Evolutionary conservation across 2,329 filamentous ascomycete species (phyloP), one percentile per base, ranked within the genome.

Genomic region (Aspergillus sp.): DNA sequence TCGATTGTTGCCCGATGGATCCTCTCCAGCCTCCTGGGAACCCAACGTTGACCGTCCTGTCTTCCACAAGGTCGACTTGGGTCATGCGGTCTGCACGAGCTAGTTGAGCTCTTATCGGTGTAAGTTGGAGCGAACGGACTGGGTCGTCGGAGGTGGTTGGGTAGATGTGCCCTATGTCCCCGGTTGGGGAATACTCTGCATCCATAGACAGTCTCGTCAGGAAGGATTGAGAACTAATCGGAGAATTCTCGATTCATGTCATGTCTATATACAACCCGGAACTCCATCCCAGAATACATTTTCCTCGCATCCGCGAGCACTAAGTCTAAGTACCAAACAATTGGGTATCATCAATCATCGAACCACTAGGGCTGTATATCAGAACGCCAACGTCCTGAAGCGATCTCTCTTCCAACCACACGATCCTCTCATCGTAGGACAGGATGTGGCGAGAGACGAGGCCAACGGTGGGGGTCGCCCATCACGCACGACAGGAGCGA

Each of bases 1-100:
- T 42, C 40, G 40, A 42, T 42, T 42, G 40, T 42, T 42, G 40
- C 40, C 40, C 40, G 40, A 42, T 42, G 40, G 40, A 13, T 42
- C 40, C 19, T 17, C 40, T 20, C 34, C 34, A 38, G 34, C 34
- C 34, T 38, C 16, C 34, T 38, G 34, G 34, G 34, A 17, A 42
- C 40, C 40, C 40, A 42, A 42, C 40, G 40, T 7, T 20, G n/a
- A 5, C 21, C 5, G 16, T 42, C 17, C 7, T 17, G 5, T 42
- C 19, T 21, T 21, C 21, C 17, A 5, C 6, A 19, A 17, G 16
- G 5, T n/a, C 13, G 14, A n/a, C 34, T 38, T 10, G 25, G 25
- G 25, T 29, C 25, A 29, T 29, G 25, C 5, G 25, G 25, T 29
- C 25, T 29, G 6, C 25, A 29, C 25, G 25, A 10, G n/a, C n/a